Base-by-base conservation (phyloP, 2,329 filamentous ascomycete species). In the Aspergillaceae sp. region DNA sequence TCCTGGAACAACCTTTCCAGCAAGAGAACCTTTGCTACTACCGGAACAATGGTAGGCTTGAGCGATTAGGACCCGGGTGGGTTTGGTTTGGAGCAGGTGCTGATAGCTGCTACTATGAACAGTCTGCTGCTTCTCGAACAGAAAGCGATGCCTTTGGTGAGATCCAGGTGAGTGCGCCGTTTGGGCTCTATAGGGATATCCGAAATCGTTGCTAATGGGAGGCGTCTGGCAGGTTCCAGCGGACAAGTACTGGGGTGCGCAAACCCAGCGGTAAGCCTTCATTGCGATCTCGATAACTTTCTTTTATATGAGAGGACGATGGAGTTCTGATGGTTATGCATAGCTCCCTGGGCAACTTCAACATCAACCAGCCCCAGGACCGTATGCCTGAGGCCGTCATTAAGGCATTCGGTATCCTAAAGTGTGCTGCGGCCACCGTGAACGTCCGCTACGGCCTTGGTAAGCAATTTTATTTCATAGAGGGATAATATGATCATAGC, bases 81-180 rank as follows among this genome's bases (percentile, higher is more conserved):
- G 19, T 43, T 33, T 10, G 40, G 29, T 10, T 40, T 33, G 41
- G 40, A 19, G 3, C 41, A 26, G 8, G 29, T 19, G n/a, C 19
- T 40, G n/a, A 28, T n/a, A 29, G 37, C 47, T 32, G 5, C 30
- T 32, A 9, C 5, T 9, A 32, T 32, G 5, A 9, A 40, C 57
- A 69, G 66, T 61, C 66, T 58, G 56, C 62, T 37, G 61, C 53
- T 49, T 85, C 83, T 55, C 82, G 92, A 72, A 87, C 84, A 62
- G 92, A 98, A 74, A 92, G 82, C 72, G 92, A 98, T 77, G 92
- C 92, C 71, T 97, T 97, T 76, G 92, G 92, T 73, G 89, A 94
- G 75, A 81, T 98, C 69, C 82, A 95, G 65, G 72, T 74, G 50
- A 54, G 64, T 57, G 41, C 11, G 4, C 6, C 36, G 27, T 9